Base-by-base conservation (phyloP, 1,284 basidiomycete genomes). In the Apiotrichum porosum region DNA sequence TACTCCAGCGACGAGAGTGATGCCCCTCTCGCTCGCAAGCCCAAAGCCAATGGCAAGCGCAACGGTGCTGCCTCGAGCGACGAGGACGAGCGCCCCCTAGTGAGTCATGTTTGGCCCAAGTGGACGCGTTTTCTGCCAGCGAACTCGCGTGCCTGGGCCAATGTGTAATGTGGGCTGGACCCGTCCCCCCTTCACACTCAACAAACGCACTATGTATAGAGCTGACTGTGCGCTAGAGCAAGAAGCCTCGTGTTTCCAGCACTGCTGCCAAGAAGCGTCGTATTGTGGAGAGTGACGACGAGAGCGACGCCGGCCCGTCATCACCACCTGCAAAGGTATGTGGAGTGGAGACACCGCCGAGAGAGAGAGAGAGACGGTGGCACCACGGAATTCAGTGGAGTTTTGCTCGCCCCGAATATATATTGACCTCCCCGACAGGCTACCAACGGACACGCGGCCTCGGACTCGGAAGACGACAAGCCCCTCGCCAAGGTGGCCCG, bases 401-500 rank as follows among this genome's bases (percentile, higher is more conserved):
- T n/a, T n/a, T n/a, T n/a, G n/a, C n/a, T n/a, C n/a, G n/a, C n/a
- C n/a, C n/a, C n/a, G n/a, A n/a, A n/a, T n/a, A n/a, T n/a, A n/a
- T n/a, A n/a, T n/a, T n/a, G n/a, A n/a, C n/a, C n/a, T n/a, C 26
- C 26, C 8, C 17, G 12, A 14, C 23, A 49, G 42, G 31, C 21
- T 1, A 28, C 26, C 22, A 45, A 51, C 18, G 49, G 45, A 24
- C 38, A 44, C n/a, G 31, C 51, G 9, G 57, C 56, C 40, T 44
- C 44, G 12, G 44, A 48, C 15, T 59, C 60, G 12, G 56, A 85
- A 71, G 83, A 86, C 63, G 83, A 86, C 65, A 76, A 77, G 61
- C 81, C 83, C 12, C 77, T 85, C 36, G 79, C 77, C n/a, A 69
- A 74, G 34, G 74, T 76, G 53, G 75, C 49, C 74, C 83, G 84